Percentiles rank a stretch among this genome's conserved stretches.
These are phyloP conservation scores for Xylaria sp. DNA, from an alignment of 2,329 filamentous ascomycete genomes.

Conservation along the genomic window DNA sequence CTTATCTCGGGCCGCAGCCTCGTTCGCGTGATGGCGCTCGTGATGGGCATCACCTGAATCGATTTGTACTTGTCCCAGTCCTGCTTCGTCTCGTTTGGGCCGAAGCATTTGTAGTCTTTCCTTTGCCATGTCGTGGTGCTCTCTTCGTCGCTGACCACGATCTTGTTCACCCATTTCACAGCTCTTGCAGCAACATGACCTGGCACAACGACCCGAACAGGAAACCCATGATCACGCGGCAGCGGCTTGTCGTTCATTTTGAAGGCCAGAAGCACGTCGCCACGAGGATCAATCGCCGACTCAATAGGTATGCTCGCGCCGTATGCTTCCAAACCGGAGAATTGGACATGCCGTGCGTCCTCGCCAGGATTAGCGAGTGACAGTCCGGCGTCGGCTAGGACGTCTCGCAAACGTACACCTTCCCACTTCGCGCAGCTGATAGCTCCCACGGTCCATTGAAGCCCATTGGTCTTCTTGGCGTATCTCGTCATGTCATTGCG, in stretches of 20 bases:
- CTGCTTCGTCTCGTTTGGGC: slow-evolving; percentile 68
- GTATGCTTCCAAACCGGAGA: slow-evolving; percentile 69
- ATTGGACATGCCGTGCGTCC: slow-evolving; percentile 51
- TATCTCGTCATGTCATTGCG: slow-evolving; percentile 57
- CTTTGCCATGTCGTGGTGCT: slow-evolving; percentile 73
- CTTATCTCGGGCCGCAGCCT: slow-evolving; percentile 39
- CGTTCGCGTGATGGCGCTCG: slow-evolving; percentile 68
- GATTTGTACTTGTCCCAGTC: slow-evolving; percentile 71
- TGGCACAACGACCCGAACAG: slow-evolving; percentile 69
- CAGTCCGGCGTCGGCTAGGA: slow-evolving; percentile 55
- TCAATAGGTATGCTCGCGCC: slow-evolving; percentile 69
- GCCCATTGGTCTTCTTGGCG: slow-evolving; percentile 56
- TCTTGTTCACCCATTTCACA: slow-evolving; percentile 75
- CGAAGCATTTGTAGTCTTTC: slow-evolving; percentile 75
- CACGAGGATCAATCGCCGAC: slow-evolving; percentile 66
- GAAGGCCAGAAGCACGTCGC: slow-evolving; percentile 73
- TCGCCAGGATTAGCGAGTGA: slow-evolving; percentile 44
- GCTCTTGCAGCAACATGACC: slow-evolving; percentile 73
- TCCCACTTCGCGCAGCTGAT: slow-evolving; percentile 59
- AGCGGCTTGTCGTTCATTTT: slow-evolving; percentile 73
- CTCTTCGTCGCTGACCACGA: slow-evolving; percentile 73
- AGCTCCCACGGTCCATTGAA: slow-evolving; percentile 60
- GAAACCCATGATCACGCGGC: slow-evolving; percentile 73
- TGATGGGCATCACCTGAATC: slow-evolving; percentile 75
- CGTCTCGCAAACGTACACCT: slow-evolving; percentile 57